Conservation (phyloP, 2,329 filamentous ascomycete species). For the Calonectria pauciramosa region DNA sequence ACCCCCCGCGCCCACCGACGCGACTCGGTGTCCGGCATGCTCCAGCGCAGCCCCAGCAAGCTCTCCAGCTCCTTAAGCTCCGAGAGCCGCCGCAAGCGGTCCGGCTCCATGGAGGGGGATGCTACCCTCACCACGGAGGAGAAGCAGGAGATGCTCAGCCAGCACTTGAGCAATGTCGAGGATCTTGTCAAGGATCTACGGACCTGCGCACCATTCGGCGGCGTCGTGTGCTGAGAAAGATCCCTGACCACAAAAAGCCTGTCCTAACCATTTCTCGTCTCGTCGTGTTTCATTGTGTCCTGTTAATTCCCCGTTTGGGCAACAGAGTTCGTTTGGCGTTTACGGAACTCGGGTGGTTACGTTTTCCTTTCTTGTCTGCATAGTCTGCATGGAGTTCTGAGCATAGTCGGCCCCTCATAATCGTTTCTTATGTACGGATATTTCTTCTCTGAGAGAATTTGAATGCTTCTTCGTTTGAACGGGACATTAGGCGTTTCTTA, state of each 20-base stretch:
- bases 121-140: conserved; percentile 75
- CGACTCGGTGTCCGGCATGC: conserved; percentile 63
- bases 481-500: conserved; percentile 45
- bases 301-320: conserved; percentile 3
- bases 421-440: conserved; percentile 38
- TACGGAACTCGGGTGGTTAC: conserved; percentile 29
- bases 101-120: conserved; percentile 57
- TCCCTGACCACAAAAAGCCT: background rate
- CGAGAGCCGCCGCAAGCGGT: conserved; percentile 50
- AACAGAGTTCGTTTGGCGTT: conserved; percentile 30
- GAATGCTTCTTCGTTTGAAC: conserved; percentile 43
- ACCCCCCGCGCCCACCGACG: conserved; percentile 64
- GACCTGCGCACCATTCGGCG: conserved; percentile 82
- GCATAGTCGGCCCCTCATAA: conserved; percentile 37
- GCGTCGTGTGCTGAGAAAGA: conserved; percentile 62
- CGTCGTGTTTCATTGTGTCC: background rate
- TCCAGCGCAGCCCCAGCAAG: conserved; percentile 79
- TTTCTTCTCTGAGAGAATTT: conserved; percentile 33
- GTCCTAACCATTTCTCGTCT: background rate
- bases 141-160: conserved; percentile 83
- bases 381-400: conserved; percentile 43
- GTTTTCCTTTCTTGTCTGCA: conserved; percentile 17
- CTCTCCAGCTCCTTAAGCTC: conserved; percentile 68
- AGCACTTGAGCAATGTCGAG: conserved; percentile 85
- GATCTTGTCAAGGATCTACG: conserved; percentile 87